phyloP scores from a whole-genome alignment of 2,329 filamentous ascomycete species.

The Xylariaceae sp. region DNA sequence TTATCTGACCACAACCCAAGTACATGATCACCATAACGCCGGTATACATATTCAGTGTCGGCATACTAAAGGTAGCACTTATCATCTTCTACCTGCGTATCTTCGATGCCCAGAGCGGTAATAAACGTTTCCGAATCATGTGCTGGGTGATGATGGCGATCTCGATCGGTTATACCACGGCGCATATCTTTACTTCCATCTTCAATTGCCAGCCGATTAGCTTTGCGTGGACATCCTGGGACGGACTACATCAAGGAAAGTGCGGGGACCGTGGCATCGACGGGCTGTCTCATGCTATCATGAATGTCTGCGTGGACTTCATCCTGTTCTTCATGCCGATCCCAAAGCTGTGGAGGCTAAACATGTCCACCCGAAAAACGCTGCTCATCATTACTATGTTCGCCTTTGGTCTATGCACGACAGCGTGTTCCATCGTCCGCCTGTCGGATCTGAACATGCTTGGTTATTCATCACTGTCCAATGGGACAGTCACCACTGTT shows the following conservation, averaged over 20 bases:
- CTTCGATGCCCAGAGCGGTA: constrained; percentile 1
- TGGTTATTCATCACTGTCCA: neutral
- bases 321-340: constrained; percentile 46
- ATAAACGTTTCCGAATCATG: constrained; percentile 1
- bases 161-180: neutral
- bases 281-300: constrained; percentile 32
- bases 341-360: constrained; percentile 44
- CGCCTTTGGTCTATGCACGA: constrained; percentile 50
- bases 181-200: constrained; percentile 1
- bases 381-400: constrained; percentile 48
- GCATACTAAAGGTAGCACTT: constrained; percentile 2
- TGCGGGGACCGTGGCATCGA: neutral
- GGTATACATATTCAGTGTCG: constrained; percentile 3
- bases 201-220: constrained; percentile 3
- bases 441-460: neutral
- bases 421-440: constrained; percentile 48
- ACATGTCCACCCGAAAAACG: constrained; percentile 45
- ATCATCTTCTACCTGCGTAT: constrained; percentile 5
- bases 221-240: constrained; percentile 1
- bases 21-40: neutral
- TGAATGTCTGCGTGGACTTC: constrained; percentile 48
- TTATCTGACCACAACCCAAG: too few species aligned
- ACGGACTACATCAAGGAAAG: neutral
- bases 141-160: constrained; percentile 1
- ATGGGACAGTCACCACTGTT: neutral